A percentile compares a stretch with the other conserved stretches of the same genome.
phyloP scores from a whole-genome alignment of 257 asterid species.

The Nicotiana sylvestris region DNA sequence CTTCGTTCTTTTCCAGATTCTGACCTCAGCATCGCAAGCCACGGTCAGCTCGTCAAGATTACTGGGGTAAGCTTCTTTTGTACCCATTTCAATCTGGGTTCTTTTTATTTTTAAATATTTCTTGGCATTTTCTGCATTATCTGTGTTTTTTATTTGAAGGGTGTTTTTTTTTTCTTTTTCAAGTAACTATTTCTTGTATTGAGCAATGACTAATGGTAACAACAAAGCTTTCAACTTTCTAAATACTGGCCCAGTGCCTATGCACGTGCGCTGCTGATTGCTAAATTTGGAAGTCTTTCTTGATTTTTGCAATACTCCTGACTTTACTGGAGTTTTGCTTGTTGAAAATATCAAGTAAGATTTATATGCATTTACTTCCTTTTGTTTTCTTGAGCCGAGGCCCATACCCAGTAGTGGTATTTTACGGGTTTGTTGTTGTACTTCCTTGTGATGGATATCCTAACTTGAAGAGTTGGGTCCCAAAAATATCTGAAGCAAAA shows the following conservation, averaged over 20 bases:
- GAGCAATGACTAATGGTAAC: neutral
- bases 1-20: constrained; percentile 34
- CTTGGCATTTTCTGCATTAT: neutral
- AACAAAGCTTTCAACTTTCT: neutral
- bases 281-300: neutral
- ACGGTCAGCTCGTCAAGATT: constrained; percentile 42
- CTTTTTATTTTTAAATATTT: too few relatives aligned
- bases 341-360: neutral
- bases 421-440: too few relatives aligned
- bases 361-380: neutral
- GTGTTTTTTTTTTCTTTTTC: neutral
- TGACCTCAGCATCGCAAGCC: constrained; percentile 28
- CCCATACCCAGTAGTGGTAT: too few relatives aligned
- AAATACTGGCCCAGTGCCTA: neutral
- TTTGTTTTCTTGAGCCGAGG: too few relatives aligned
- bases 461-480: neutral
- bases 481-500: neutral
- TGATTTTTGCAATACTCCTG: neutral
- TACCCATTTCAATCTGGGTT: neutral
- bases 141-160: neutral
- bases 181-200: neutral
- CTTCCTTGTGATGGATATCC: neutral
- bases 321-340: neutral
- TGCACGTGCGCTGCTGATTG: neutral
- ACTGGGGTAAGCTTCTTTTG: constrained; percentile 29